Conservation (phyloP, 164 flowering plant species). For the Umbilicus rupestris region DNA sequence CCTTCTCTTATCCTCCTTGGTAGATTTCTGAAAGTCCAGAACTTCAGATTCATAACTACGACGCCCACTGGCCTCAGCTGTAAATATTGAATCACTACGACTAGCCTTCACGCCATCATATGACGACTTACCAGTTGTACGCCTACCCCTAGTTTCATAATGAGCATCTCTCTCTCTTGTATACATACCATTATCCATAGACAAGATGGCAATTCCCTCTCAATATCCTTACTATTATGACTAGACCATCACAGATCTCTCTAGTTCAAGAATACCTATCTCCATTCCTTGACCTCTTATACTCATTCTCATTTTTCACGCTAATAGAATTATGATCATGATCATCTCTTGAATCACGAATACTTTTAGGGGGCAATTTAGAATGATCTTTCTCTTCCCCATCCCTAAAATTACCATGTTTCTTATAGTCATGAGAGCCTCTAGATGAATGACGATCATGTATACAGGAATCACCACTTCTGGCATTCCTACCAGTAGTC, state of each 20-base stretch:
- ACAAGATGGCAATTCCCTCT: slow-evolving; percentile 21
- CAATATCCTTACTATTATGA: slow-evolving; percentile 39
- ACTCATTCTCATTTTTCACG: slow-evolving; percentile 40
- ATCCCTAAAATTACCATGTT: slow-evolving; percentile 49
- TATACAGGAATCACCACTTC: slow-evolving; percentile 35
- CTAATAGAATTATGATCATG: slow-evolving; percentile 14
- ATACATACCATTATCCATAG: slow-evolving; percentile 22
- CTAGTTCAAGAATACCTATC: slow-evolving; percentile 27
- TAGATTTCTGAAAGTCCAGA: slow-evolving; percentile 23
- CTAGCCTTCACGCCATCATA: slow-evolving; percentile 38
- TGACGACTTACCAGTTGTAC: slow-evolving; percentile 24
- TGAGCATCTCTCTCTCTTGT: slow-evolving; percentile 28
- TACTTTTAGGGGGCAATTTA: slow-evolving; percentile 33
- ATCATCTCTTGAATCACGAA: slow-evolving; percentile 34
- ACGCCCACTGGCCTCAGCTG: slow-evolving; percentile 31
- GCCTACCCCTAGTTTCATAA: slow-evolving; percentile 31
- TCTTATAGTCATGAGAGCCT: slow-evolving; percentile 32
- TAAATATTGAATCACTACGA: slow-evolving; percentile 17
- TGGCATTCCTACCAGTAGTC: slow-evolving; percentile 33
- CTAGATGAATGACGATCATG: slow-evolving; percentile 44
- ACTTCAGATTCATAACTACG: slow-evolving; percentile 27
- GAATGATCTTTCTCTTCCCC: slow-evolving; percentile 40
- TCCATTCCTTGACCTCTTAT: slow-evolving; percentile 35
- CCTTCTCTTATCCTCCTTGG: slow-evolving; percentile 30
- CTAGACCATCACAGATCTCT: slow-evolving; percentile 40